Evolutionary conservation across 2,329 filamentous ascomycete genomes (phyloP).

Genomic region (Fusarium torreyae): DNA sequence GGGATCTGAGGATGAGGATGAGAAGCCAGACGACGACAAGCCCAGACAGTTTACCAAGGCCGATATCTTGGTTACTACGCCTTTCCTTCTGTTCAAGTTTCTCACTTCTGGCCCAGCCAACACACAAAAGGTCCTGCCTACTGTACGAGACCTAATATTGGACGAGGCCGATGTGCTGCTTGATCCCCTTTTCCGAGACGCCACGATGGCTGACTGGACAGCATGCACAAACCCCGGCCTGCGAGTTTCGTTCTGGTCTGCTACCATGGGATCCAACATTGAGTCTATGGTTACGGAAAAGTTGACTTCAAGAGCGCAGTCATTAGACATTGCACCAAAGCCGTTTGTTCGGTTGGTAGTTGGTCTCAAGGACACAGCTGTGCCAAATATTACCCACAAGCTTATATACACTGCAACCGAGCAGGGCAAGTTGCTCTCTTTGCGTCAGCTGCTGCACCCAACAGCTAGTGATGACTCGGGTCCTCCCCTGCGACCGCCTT

Average conservation of each 20-base stretch:
- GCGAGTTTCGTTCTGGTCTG: constrained; percentile 89
- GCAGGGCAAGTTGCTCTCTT: constrained; percentile 90
- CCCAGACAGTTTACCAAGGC: constrained; percentile 53
- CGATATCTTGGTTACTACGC: constrained; percentile 60
- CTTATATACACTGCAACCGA: constrained; percentile 94
- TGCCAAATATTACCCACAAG: constrained; percentile 91
- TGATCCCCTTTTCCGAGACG: constrained; percentile 89
- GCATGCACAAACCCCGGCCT: constrained; percentile 80
- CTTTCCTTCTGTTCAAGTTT: constrained; percentile 80
- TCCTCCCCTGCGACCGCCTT: constrained; percentile 82
- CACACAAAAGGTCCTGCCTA: constrained; percentile 69
- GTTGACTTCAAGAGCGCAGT: constrained; percentile 68
- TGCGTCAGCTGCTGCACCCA: constrained; percentile 91
- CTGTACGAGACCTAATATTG: constrained; percentile 81
- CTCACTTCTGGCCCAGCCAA: constrained; percentile 65
- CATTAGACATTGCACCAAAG: constrained; percentile 56
- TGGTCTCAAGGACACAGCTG: constrained; percentile 95
- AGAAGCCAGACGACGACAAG: constrained; percentile 42
- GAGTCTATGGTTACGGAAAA: constrained; percentile 83
- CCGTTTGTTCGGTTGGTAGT: constrained; percentile 88
- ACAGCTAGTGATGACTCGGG: constrained; percentile 69
- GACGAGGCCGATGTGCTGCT: constrained; percentile 97
- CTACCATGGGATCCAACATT: constrained; percentile 95
- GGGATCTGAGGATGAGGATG: constrained; percentile 55
- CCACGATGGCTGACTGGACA: constrained; percentile 88